phyloP scores from a whole-genome alignment of 169 alveolate genomes.

The Cryptosporidium ubiquitum region DNA sequence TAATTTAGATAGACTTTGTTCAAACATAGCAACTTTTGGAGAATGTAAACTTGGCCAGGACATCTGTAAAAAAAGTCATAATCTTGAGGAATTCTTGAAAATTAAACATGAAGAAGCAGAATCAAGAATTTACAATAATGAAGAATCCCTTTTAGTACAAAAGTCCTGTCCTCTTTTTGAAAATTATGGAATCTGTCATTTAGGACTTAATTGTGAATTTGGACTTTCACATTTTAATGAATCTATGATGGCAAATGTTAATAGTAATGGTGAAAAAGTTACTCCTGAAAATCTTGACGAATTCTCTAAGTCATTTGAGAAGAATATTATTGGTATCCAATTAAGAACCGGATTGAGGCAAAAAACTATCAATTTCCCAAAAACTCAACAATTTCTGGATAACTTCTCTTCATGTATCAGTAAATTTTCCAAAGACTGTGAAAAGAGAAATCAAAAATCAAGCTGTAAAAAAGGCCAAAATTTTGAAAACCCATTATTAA shows the following conservation, averaged over 20 bases:
- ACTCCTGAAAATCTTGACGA: constrained; percentile 4
- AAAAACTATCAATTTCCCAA: not conserved
- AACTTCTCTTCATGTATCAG: not conserved
- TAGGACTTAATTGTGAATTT: constrained; percentile 56
- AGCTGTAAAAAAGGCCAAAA: not conserved
- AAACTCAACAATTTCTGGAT: constrained; percentile 29
- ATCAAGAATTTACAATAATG: not conserved
- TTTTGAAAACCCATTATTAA: not conserved
- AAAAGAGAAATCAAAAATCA: not conserved
- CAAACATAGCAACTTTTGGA: constrained; percentile 24
- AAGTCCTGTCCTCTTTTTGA: constrained; percentile 27
- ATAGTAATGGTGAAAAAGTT: constrained; percentile 51
- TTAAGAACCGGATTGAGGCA: not conserved
- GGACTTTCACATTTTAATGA: constrained; percentile 29
- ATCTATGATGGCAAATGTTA: constrained; percentile 19
- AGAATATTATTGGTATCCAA: constrained; percentile 7
- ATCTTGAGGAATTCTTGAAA: constrained; percentile 8
- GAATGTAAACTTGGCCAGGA: constrained; percentile 6
- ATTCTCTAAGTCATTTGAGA: constrained; percentile 16
- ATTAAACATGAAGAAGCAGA: not conserved
- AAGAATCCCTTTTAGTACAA: not conserved
- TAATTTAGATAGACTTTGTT: not conserved
- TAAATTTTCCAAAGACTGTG: not conserved
- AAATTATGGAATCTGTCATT: constrained; percentile 48
- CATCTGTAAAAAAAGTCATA: constrained; percentile 24